Evolutionary conservation across 345 rosid species (phyloP), one percentile per base, ranked within the genome.

Genomic region (Populus euphratica): DNA sequence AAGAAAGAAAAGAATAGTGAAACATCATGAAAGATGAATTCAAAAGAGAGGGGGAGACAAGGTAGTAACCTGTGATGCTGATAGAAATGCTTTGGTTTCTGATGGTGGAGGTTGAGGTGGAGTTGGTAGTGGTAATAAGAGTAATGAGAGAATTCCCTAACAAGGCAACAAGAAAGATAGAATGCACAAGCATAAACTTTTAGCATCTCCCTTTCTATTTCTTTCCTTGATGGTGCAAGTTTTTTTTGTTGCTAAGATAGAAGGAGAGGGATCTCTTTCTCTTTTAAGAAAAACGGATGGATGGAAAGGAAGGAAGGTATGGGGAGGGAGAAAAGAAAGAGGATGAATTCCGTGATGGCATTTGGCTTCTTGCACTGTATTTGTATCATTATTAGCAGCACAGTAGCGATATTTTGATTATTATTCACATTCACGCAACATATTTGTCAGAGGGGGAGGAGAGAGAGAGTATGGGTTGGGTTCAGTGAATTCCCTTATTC

Each of bases 401-500:
- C 31, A 27, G 50, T 47, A 12, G 50, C 11, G 18, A 27, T 8
- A 20, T 50, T 25, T 70, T 41, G 44, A 41, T 41, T 41, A 41
- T 41, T 41, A 41, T 41, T 41, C 44, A 41, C 13, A 10, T 41
- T 41, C 44, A 41, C 44, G 44, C 44, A 9, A 41, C 27, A 13
- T 23, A n/a, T 44, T 43, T 25, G 14, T 44, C 4, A 49, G 50
- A 39, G 20, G 2, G 3, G 6, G 29, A 1, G 49, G 36, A 29
- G 18, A 41, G 35, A 31, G 44, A 47, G 25, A 65, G 77, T 27
- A 4, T 43, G 16, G 62, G 70, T 11, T 49, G 61, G 78, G 78
- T 75, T 66, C 78, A 75, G 67, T 76, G 78, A 68, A 76, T 68
- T 29, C 27, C 9, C 43, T 4, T 5, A n/a, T 33, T 33, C 14